These are phyloP conservation scores for Beta lomatogona DNA, from an alignment of 179 eudicot species.

Conservation along the genomic window DNA sequence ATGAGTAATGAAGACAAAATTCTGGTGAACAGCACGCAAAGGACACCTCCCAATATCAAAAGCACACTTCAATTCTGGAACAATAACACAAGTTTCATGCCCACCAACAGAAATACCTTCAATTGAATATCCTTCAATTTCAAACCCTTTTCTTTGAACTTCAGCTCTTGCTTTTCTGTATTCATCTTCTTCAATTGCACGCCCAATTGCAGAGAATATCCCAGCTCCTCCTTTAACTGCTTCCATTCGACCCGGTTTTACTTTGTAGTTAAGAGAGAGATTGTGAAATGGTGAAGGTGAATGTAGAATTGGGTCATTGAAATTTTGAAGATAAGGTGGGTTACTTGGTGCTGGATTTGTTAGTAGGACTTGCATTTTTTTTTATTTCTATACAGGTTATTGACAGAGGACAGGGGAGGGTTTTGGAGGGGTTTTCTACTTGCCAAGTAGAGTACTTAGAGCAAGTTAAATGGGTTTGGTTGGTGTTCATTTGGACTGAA, in stretches of 20 bases:
- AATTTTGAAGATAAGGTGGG: conserved; percentile 38
- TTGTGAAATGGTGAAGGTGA: conserved; percentile 6
- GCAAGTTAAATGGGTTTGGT: no score
- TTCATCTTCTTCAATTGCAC: conserved; percentile 90
- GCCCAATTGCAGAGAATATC: conserved; percentile 67
- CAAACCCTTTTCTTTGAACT: conserved; percentile 62
- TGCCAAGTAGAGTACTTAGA: no score
- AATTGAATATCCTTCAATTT: conserved; percentile 62
- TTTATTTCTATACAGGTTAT: not conserved
- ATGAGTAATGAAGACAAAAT: conserved; percentile 86
- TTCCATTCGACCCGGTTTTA: conserved; percentile 22
- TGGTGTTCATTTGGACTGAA: no score
- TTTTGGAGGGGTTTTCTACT: conserved; percentile 35
- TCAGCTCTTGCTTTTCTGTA: conserved; percentile 88
- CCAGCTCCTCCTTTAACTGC: conserved; percentile 50
- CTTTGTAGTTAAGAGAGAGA: conserved; percentile 14
- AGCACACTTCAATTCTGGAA: conserved; percentile 79
- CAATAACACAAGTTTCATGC: conserved; percentile 86
- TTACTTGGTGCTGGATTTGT: conserved; percentile 36
- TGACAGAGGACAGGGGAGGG: conserved; percentile 19
- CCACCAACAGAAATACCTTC: conserved; percentile 94
- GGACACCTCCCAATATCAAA: conserved; percentile 97
- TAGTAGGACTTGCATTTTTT: conserved; percentile 45
- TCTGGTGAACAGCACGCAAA: conserved; percentile 79
- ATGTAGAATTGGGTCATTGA: conserved; percentile 32